phyloP scores from a whole-genome alignment of 768 basidiomycete genomes.

The Naematelia aurantialba region DNA sequence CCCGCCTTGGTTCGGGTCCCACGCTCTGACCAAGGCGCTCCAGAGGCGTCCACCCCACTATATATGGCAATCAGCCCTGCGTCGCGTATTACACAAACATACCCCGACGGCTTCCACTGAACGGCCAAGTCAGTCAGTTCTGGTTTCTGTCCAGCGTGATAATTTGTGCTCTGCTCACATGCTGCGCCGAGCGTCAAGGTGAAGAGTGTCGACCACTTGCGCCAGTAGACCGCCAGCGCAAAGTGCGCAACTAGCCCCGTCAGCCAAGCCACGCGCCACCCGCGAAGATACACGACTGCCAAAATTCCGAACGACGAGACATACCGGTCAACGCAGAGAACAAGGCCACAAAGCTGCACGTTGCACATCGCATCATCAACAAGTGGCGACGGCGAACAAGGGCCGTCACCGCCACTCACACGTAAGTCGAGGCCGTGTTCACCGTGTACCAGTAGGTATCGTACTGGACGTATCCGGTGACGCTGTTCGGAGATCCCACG shows the following conservation, averaged over 20 bases:
- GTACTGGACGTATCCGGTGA: constrained; percentile 16
- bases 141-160: too few species aligned
- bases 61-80: too few species aligned
- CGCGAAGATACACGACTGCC: constrained; percentile 9
- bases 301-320: too few species aligned
- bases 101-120: too few species aligned
- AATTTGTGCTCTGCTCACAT: too few species aligned
- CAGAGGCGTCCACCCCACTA: constrained; percentile 26
- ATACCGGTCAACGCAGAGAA: constrained; percentile 17
- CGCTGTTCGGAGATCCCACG: constrained; percentile 19
- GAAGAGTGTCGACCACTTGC: constrained; percentile 25
- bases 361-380: neutral
- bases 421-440: constrained; percentile 11
- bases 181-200: constrained; percentile 25
- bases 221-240: constrained; percentile 7
- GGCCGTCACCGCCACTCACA: constrained; percentile 12
- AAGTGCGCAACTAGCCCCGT: constrained; percentile 21
- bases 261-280: neutral
- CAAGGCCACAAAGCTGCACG: neutral
- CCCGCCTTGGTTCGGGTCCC: constrained; percentile 23
- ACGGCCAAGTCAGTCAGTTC: too few species aligned
- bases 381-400: neutral
- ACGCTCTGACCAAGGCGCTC: constrained; percentile 6
- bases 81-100: too few species aligned
- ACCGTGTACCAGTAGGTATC: constrained; percentile 23